phyloP scores from a whole-genome alignment of 768 basidiomycete species.

The Lepiota brunneoincarnata region DNA sequence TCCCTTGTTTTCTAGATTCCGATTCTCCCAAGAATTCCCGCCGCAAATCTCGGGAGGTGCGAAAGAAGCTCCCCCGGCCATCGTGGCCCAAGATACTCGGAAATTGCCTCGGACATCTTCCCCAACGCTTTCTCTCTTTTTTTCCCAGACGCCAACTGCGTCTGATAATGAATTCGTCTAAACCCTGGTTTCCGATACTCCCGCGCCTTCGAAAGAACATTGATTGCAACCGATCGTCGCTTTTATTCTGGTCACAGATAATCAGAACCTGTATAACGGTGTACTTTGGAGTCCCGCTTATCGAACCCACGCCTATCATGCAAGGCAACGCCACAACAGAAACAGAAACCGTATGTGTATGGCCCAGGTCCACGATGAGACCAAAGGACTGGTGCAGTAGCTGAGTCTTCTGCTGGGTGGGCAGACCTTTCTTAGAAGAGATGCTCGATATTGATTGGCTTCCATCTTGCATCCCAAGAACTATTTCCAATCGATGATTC shows the following conservation, averaged over 20 bases:
- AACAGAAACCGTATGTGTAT: neutral
- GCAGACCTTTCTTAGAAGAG: neutral
- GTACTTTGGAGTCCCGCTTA: neutral
- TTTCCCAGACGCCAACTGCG: neutral
- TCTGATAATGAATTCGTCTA: neutral
- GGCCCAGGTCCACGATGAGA: neutral
- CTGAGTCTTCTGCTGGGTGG: neutral
- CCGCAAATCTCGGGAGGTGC: slow-evolving; percentile 13
- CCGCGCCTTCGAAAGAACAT: too few species aligned
- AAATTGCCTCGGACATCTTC: neutral
- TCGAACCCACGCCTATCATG: neutral
- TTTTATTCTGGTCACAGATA: too few species aligned
- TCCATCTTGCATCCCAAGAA: neutral
- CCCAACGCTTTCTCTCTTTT: slow-evolving; percentile 1
- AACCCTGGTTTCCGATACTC: neutral
- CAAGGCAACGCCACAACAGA: slow-evolving; percentile 2
- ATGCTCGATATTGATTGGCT: neutral
- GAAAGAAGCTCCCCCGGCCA: slow-evolving; percentile 7
- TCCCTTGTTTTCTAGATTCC: slow-evolving; percentile 1
- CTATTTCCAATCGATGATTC: neutral
- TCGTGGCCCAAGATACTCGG: slow-evolving; percentile 11
- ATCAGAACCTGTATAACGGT: too few species aligned
- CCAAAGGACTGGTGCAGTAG: neutral
- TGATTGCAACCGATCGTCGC: too few species aligned
- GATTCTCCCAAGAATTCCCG: slow-evolving; percentile 2